Conservation (phyloP, 768 basidiomycete species). For the Phylloporus sp. region DNA sequence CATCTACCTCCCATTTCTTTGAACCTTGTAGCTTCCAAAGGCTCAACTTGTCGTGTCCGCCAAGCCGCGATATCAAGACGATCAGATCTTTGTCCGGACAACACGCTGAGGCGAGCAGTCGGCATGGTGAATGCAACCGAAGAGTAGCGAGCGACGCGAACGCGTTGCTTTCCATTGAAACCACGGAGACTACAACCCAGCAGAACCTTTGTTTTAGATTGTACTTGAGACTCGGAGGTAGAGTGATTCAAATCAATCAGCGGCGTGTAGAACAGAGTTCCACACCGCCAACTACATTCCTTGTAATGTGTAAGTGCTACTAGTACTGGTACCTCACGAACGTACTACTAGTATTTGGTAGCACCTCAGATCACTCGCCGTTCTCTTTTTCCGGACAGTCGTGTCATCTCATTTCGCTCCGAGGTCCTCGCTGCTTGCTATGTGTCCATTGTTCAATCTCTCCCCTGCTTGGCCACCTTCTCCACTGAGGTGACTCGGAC, state of each 20-base stretch:
- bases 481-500: no score
- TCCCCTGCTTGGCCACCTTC: slow-evolving; percentile 64
- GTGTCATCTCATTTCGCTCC: slow-evolving; percentile 60
- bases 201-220: no score
- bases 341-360: no score
- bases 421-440: slow-evolving; percentile 51
- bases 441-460: slow-evolving; percentile 56
- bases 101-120: no score
- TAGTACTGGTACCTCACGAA: no score
- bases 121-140: slow-evolving; percentile 50
- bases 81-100: slow-evolving; percentile 92
- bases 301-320: no score
- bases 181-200: neutral
- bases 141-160: slow-evolving; percentile 54
- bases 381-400: slow-evolving; percentile 46
- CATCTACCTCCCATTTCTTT: slow-evolving; percentile 69
- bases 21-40: slow-evolving; percentile 79
- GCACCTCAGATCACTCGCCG: slow-evolving; percentile 37
- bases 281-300: no score
- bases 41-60: slow-evolving; percentile 63
- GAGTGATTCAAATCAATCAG: slow-evolving; percentile 20
- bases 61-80: slow-evolving; percentile 59
- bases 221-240: slow-evolving; percentile 4
- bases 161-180: slow-evolving; percentile 39
- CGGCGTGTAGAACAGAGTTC: slow-evolving; percentile 15